Conservation (phyloP, 305 asterid genomes). For the Rubia peregrina region DNA sequence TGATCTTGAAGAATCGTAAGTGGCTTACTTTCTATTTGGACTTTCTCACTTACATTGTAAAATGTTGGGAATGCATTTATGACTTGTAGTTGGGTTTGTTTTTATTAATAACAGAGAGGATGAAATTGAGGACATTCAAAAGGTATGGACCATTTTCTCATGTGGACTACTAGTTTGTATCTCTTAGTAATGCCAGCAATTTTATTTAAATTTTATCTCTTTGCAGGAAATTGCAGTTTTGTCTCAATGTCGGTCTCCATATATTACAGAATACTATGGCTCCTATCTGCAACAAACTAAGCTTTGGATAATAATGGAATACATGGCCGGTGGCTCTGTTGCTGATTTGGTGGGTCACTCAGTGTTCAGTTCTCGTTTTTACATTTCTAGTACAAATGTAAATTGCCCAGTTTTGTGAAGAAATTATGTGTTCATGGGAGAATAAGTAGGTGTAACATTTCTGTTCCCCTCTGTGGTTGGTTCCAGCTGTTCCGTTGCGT, state of each 20-base stretch:
- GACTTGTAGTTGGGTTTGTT: slow-evolving; percentile 3
- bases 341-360: slow-evolving; percentile 74
- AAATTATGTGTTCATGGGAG: slow-evolving; percentile 4
- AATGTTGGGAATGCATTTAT: not conserved
- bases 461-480: not conserved
- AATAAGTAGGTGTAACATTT: not conserved
- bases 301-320: slow-evolving; percentile 96
- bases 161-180: slow-evolving; percentile 10
- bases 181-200: slow-evolving; percentile 14
- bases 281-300: slow-evolving; percentile 76
- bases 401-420: slow-evolving; percentile 11
- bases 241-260: slow-evolving; percentile 84
- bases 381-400: slow-evolving; percentile 1
- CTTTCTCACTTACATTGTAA: slow-evolving; percentile 3
- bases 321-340: slow-evolving; percentile 99
- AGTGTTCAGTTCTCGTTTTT: slow-evolving; percentile 19
- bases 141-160: slow-evolving; percentile 41
- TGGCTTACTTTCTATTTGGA: slow-evolving; percentile 25
- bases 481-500: not conserved
- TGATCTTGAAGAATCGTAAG: slow-evolving; percentile 99
- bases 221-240: slow-evolving; percentile 89
- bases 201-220: slow-evolving; percentile 26
- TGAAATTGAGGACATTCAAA: slow-evolving; percentile 94
- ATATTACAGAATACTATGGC: slow-evolving; percentile 88
- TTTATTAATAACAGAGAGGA: slow-evolving; percentile 66